phyloP scores from a whole-genome alignment of 176 grass and related monocot species.

The Melocanna baccifera region DNA sequence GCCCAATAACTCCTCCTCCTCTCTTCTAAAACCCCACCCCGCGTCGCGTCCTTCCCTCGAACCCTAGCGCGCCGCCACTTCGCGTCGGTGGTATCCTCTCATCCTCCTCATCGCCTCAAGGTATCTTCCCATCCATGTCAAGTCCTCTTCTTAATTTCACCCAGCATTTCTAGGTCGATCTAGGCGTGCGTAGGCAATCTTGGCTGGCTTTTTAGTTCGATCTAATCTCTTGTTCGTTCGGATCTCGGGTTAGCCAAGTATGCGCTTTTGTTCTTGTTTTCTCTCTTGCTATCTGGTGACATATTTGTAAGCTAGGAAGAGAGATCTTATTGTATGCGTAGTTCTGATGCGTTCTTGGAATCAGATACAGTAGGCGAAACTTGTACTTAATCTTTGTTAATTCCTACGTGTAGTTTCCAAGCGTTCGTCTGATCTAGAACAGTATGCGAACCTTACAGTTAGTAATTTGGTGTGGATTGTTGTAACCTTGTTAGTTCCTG shows the following conservation, averaged over 20 bases:
- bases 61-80: conserved; percentile 31
- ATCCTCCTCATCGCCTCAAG: background rate
- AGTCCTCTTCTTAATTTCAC: background rate
- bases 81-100: background rate
- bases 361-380: background rate
- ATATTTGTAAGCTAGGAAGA: background rate
- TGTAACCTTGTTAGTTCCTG: background rate
- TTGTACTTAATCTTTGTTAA: background rate
- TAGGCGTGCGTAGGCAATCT: background rate
- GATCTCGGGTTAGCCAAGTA: background rate
- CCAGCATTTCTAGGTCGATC: background rate
- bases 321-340: background rate
- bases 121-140: background rate
- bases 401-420: background rate
- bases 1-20: background rate
- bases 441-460: background rate
- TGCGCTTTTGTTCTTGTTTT: background rate
- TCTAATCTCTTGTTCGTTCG: background rate
- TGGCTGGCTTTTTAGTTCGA: background rate
- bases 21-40: background rate
- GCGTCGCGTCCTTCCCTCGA: background rate
- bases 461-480: background rate
- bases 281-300: background rate
- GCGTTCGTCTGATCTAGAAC: background rate
- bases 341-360: background rate